Percentiles rank a stretch among this genome's conserved stretches.
phyloP scores from a whole-genome alignment of 163 green algal species.

The Coccomyxa subellipsoidea region DNA sequence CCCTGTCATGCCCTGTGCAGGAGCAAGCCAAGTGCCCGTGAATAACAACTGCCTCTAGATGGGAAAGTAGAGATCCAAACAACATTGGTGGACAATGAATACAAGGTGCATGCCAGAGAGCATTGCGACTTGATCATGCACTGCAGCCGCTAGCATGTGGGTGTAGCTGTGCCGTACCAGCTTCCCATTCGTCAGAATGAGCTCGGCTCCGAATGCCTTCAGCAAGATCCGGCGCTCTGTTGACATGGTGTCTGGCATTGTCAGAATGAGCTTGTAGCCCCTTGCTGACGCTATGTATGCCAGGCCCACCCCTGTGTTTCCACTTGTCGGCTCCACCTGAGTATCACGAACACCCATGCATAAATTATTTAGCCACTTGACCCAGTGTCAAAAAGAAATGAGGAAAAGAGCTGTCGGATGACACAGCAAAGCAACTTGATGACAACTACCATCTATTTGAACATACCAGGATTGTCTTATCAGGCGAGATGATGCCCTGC shows the following conservation, averaged over 20 bases:
- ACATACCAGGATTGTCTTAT: slow-evolving; percentile 65
- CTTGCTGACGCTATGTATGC: slow-evolving; percentile 80
- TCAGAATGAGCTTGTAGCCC: slow-evolving; percentile 85
- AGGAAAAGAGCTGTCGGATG: neutral
- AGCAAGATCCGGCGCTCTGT: slow-evolving; percentile 82
- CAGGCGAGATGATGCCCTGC: slow-evolving; percentile 71
- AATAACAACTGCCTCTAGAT: too few species aligned
- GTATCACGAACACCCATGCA: slow-evolving; percentile 12
- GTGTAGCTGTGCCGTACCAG: neutral
- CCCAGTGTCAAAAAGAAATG: too few species aligned
- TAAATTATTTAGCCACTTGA: neutral
- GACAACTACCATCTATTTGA: neutral
- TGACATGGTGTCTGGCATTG: slow-evolving; percentile 86
- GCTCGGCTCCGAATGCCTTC: slow-evolving; percentile 74
- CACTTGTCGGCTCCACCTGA: slow-evolving; percentile 82
- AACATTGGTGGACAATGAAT: too few species aligned
- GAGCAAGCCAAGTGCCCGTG: too few species aligned
- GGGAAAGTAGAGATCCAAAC: too few species aligned
- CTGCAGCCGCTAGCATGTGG: too few species aligned
- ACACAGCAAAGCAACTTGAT: neutral
- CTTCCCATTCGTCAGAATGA: slow-evolving; percentile 76
- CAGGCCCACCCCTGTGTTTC: slow-evolving; percentile 88
- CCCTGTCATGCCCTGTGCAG: slow-evolving; percentile 75
- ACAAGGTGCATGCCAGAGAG: too few species aligned
- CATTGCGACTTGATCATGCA: too few species aligned